Percentiles rank a stretch among this genome's conserved stretches.
These are phyloP conservation scores for Cercospora sp. DNA, from an alignment of 2,329 filamentous ascomycete species.

Conservation along the genomic window DNA sequence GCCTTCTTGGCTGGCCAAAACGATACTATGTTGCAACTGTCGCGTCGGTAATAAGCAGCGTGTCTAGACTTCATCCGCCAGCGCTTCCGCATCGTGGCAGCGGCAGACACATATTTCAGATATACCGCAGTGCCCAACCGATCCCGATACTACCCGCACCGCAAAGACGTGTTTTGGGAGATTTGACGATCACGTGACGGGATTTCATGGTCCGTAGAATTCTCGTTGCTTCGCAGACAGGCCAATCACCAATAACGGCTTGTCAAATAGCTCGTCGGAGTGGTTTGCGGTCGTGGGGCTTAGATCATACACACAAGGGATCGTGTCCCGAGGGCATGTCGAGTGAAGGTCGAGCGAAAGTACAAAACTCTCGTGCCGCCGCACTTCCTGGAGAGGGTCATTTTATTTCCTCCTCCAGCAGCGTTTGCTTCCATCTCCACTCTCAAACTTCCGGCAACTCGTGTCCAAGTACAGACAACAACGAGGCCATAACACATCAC, in stretches of 20 bases:
- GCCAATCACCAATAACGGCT: slow-evolving; percentile 11
- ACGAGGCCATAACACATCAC: not conserved
- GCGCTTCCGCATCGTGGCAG: not conserved
- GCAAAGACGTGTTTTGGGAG: not conserved
- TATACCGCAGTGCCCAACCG: slow-evolving; percentile 1
- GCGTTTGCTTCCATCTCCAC: not conserved
- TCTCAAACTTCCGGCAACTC: not conserved
- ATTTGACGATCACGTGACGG: not conserved
- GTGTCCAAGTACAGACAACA: not conserved
- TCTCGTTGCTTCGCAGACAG: not conserved
- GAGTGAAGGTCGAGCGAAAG: slow-evolving; percentile 10
- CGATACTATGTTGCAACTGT: not conserved
- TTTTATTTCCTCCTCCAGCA: not conserved
- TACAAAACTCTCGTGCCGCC: slow-evolving; percentile 12
- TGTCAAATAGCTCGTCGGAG: slow-evolving; percentile 15
- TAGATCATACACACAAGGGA: slow-evolving; percentile 13
- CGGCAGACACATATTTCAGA: not conserved
- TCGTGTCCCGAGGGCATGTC: slow-evolving; percentile 17
- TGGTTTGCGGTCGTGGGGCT: slow-evolving; percentile 15
- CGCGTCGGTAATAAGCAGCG: not conserved
- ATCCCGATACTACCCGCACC: not conserved
- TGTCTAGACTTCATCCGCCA: not conserved
- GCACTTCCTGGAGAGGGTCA: not conserved
- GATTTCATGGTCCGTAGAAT: not conserved
- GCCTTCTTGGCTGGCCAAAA: not conserved